Evolutionary conservation across 345 rosid species (phyloP).

Genomic region (Anacardium occidentale): DNA sequence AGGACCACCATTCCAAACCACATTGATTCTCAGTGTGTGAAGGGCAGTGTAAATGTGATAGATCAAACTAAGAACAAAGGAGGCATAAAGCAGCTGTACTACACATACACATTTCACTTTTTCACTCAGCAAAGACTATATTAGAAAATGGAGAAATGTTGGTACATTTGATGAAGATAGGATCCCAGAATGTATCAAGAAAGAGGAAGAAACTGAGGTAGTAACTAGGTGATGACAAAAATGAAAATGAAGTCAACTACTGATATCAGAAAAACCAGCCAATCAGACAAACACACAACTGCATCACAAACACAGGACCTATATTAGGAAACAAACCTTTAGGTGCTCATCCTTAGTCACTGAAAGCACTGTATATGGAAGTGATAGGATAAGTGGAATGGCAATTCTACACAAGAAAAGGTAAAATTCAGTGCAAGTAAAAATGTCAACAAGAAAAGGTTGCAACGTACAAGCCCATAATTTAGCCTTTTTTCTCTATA

Average conservation of each 20-base stretch:
- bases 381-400: conserved; percentile 79
- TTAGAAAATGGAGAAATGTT: neutral
- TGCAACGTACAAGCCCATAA: neutral
- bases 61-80: neutral
- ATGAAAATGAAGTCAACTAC: too few species aligned
- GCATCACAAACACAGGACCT: neutral
- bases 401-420: conserved; percentile 54
- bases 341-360: conserved; percentile 67
- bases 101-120: neutral
- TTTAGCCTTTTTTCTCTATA: too few species aligned
- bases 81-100: neutral
- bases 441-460: neutral
- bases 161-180: neutral
- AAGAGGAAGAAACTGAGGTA: neutral
- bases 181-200: neutral
- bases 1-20: neutral
- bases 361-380: conserved; percentile 82
- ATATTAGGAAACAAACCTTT: conserved; percentile 45
- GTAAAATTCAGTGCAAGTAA: conserved; percentile 6
- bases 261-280: neutral
- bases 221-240: neutral
- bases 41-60: too few species aligned
- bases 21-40: too few species aligned
- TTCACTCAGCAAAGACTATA: neutral
- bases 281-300: neutral